A percentile compares a stretch with the other conserved stretches of the same genome.
These are phyloP conservation scores for Trichosporon asahii DNA, from an alignment of 1,284 basidiomycete genomes.

Conservation along the genomic window DNA sequence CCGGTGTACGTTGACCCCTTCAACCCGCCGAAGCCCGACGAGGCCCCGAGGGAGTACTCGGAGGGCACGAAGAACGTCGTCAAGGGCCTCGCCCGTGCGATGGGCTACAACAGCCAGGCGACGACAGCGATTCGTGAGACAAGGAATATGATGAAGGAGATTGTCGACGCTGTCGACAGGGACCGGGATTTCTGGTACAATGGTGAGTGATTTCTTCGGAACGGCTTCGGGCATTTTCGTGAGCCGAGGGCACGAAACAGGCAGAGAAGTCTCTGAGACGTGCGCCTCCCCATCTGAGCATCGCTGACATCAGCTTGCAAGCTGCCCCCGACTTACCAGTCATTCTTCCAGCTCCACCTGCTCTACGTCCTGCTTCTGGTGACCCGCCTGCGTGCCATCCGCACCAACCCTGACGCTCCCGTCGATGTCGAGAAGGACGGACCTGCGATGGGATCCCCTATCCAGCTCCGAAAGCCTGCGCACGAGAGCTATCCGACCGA, in stretches of 20 bases:
- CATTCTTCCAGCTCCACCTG: slow-evolving; percentile 94
- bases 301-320: slow-evolving; percentile 63
- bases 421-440: neutral
- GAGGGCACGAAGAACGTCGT: slow-evolving; percentile 41
- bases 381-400: slow-evolving; percentile 77
- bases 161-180: slow-evolving; percentile 54
- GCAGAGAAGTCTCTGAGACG: neutral
- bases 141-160: slow-evolving; percentile 56
- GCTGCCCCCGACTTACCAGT: slow-evolving; percentile 90
- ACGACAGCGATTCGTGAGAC: slow-evolving; percentile 57
- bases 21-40: slow-evolving; percentile 20
- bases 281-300: neutral
- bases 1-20: slow-evolving; percentile 45
- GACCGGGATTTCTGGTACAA: slow-evolving; percentile 54
- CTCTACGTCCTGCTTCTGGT: slow-evolving; percentile 89
- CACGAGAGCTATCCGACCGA: slow-evolving; percentile 54
- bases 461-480: slow-evolving; percentile 29
- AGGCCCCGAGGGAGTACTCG: slow-evolving; percentile 28
- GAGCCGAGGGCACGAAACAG: neutral
- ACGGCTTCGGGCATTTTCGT: neutral
- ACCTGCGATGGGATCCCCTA: slow-evolving; percentile 50
- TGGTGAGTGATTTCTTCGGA: slow-evolving; percentile 34
- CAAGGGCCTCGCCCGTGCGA: slow-evolving; percentile 51
- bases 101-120: slow-evolving; percentile 57
- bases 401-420: slow-evolving; percentile 53